Conservation (phyloP, 768 basidiomycete species). For the Hemileccinum impolitum region DNA sequence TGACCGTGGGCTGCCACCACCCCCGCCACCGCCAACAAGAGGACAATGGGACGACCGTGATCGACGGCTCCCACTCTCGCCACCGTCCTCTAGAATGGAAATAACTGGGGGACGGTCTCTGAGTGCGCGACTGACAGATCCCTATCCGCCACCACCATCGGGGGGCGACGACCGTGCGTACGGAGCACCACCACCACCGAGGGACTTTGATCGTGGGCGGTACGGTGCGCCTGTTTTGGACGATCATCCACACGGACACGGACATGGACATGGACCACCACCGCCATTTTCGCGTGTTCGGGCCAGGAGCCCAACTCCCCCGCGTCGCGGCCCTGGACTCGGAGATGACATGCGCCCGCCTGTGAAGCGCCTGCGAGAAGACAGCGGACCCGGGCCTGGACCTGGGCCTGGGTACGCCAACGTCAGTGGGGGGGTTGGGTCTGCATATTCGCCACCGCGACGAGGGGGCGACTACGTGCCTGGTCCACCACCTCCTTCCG, state of each 20-base stretch:
- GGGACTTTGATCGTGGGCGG: conserved; percentile 32
- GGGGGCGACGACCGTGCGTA: conserved; percentile 26
- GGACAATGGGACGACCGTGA: conserved; percentile 40
- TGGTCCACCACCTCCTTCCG: conserved; percentile 20
- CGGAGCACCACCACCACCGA: conserved; percentile 8
- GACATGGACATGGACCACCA: not conserved
- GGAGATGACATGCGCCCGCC: conserved; percentile 43
- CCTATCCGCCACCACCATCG: conserved; percentile 11
- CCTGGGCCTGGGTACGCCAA: too few relatives aligned
- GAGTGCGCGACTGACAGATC: conserved; percentile 29
- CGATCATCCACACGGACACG: conserved; percentile 18
- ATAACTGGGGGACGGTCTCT: conserved; percentile 19
- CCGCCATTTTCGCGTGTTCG: conserved; percentile 38
- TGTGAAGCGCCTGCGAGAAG: conserved; percentile 45
- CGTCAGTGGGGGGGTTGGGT: not conserved
- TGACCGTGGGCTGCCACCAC: not conserved
- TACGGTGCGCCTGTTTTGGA: conserved; percentile 16
- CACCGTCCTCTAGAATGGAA: conserved; percentile 20
- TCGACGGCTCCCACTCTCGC: conserved; percentile 32
- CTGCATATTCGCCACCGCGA: conserved; percentile 20
- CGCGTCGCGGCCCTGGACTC: conserved; percentile 29
- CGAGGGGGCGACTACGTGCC: conserved; percentile 25
- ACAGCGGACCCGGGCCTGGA: conserved; percentile 22
- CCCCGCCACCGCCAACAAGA: conserved; percentile 26
- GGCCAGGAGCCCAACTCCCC: conserved; percentile 42